Evolutionary conservation across 306 rosid species (phyloP), one percentile per base, ranked within the genome.

Genomic region (Quercus alba): DNA sequence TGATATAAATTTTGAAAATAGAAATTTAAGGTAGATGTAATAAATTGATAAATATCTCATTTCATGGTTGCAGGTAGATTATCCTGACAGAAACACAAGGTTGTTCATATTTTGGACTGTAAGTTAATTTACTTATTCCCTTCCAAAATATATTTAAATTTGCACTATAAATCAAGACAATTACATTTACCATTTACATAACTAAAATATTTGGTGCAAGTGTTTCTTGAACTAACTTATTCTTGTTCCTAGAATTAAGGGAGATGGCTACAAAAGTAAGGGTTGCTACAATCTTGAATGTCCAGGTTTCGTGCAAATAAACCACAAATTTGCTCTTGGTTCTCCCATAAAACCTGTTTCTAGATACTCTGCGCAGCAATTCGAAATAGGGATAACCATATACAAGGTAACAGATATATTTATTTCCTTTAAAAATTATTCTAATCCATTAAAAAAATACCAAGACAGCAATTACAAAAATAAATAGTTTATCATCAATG

Each of bases 281-380:
- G 85, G 85, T 62, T 82, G 85, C 56, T 78, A 66, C 82, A 71
- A 73, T 77, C 76, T 55, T 30, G 6, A 78, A 0, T 77, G 85
- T 61, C 63, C 85, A 1, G 82, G 85, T 57, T 82, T 82, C 30
- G 76, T 78, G 23, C 83, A 78, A 75, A 31, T 35, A 61, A 74
- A 23, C 74, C 23, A 9, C 11, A 68, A 6, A 51, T 17, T 69
- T 14, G 77, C 70, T 26, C 2, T 78, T 12, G 86, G 83, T 55
- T 6, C 35, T 2, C 19, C 18, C 2, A 19, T 75, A 52, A 11
- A n/a, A 2, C 77, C 74, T 23, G 3, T 83, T 52, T 83, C 86
- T 25, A 26, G 1, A 21, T 79, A 78, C 74, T 75, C 61, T 0
- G 75, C 70, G 18, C 20, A 21, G 5, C 86, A 83, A 28, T 13